A percentile compares a stretch with the other conserved stretches of the same genome.
Conservation (phyloP, 176 grass and related monocot genomes). For the Lolium multiflorum region DNA sequence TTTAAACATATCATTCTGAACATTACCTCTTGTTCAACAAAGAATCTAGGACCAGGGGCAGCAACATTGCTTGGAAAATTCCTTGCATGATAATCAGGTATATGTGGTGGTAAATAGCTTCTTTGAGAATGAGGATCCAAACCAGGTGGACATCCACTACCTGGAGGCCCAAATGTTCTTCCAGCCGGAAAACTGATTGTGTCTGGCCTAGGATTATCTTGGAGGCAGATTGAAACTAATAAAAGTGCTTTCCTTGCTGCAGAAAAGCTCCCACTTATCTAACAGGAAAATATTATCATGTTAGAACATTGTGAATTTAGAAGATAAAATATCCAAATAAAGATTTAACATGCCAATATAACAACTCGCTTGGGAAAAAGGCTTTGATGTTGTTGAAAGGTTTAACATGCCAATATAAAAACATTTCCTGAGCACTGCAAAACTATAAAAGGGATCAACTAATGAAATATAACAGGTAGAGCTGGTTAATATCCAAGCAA, state of each 20-base stretch:
- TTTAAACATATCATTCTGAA: slow-evolving; percentile 79
- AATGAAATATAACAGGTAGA: slow-evolving; percentile 26
- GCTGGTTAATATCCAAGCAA: slow-evolving; percentile 20
- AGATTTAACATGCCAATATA: slow-evolving; percentile 15
- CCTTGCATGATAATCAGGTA: slow-evolving; percentile 62
- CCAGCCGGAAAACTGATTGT: slow-evolving; percentile 32
- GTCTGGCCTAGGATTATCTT: slow-evolving; percentile 64
- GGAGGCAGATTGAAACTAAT: slow-evolving; percentile 66
- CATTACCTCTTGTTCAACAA: slow-evolving; percentile 75
- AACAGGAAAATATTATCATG: slow-evolving; percentile 49
- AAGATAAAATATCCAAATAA: slow-evolving; percentile 40
- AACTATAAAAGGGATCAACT: slow-evolving; percentile 22
- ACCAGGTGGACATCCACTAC: slow-evolving; percentile 45
- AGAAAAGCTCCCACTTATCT: slow-evolving; percentile 82
- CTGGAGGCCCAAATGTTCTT: slow-evolving; percentile 61
- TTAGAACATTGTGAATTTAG: slow-evolving; percentile 31
- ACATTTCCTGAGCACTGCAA: background rate
- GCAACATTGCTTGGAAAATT: slow-evolving; percentile 52
- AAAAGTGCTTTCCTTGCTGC: slow-evolving; percentile 74
- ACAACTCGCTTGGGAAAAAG: too few species aligned
- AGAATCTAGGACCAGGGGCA: slow-evolving; percentile 59
- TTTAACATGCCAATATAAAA: too few species aligned
- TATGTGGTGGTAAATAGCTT: slow-evolving; percentile 55
- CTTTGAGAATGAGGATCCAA: slow-evolving; percentile 72
- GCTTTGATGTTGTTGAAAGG: too few species aligned